phyloP scores from a whole-genome alignment of 495 filamentous ascomycete genomes.

The Hamigera avellanea region DNA sequence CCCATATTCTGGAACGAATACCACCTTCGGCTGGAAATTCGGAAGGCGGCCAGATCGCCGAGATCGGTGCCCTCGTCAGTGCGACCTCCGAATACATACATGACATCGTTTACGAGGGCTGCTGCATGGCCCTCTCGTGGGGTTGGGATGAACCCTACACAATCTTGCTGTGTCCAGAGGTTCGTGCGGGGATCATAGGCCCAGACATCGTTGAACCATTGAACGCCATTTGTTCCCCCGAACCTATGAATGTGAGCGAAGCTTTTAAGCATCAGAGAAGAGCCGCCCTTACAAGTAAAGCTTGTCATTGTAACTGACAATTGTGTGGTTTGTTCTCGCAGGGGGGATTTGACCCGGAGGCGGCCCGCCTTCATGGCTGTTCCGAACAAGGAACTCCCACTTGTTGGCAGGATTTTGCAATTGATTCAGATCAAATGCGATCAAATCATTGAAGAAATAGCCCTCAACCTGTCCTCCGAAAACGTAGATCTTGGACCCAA shows the following conservation, averaged over 20 bases:
- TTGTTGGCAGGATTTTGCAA: constrained; percentile 77
- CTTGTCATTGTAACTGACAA: constrained; percentile 86
- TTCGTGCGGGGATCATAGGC: constrained; percentile 77
- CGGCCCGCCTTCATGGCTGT: constrained; percentile 56
- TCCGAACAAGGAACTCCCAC: constrained; percentile 84
- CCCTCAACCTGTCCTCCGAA: constrained; percentile 98
- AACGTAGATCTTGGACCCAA: constrained; percentile 92
- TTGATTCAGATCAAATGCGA: constrained; percentile 92
- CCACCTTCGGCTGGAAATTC: constrained; percentile 85
- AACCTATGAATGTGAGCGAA: constrained; percentile 48
- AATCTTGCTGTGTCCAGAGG: constrained; percentile 78
- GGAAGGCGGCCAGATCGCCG: constrained; percentile 90
- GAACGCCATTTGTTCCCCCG: constrained; percentile 85
- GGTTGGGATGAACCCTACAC: constrained; percentile 91
- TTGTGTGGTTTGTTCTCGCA: constrained; percentile 87
- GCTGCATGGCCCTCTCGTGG: constrained; percentile 92
- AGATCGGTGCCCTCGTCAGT: constrained; percentile 85
- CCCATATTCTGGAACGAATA: constrained; percentile 99
- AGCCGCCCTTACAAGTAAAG: constrained; percentile 65
- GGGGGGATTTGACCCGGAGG: constrained; percentile 65
- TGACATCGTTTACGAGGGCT: constrained; percentile 86
- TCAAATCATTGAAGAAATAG: constrained; percentile 95
- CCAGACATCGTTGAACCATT: constrained; percentile 99
- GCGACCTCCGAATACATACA: constrained; percentile 99
- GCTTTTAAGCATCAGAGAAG: not conserved